A percentile compares a stretch with the other conserved stretches of the same genome.
Evolutionary conservation across 2,329 filamentous ascomycete genomes (phyloP).

Genomic region (Cladosporium cucumerinum): DNA sequence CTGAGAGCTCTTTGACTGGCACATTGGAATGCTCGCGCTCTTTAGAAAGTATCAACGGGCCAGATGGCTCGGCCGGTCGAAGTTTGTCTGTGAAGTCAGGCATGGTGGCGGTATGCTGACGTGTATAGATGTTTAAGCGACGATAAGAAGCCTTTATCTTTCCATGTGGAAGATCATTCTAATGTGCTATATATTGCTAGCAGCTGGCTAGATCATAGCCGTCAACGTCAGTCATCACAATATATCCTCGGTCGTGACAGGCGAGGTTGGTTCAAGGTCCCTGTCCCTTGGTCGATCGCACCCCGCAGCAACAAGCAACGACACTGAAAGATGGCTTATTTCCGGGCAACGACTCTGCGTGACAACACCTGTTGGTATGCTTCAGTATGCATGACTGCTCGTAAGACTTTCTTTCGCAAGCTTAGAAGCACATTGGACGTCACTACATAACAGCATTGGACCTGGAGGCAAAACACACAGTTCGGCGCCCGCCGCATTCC

Average conservation of each 20-base stretch:
- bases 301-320: slow-evolving; percentile 5
- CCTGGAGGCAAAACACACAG: not conserved
- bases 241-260: slow-evolving; percentile 15
- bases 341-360: not conserved
- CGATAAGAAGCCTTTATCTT: not conserved
- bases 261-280: slow-evolving; percentile 12
- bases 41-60: slow-evolving; percentile 44
- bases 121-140: not conserved
- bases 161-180: not conserved
- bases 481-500: not conserved
- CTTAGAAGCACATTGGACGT: not conserved
- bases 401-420: not conserved
- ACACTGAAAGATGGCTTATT: slow-evolving; percentile 3
- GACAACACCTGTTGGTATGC: not conserved
- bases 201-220: not conserved
- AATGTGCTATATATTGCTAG: not conserved
- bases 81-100: slow-evolving; percentile 50
- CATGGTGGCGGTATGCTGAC: slow-evolving; percentile 31
- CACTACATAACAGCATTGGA: not conserved
- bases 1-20: slow-evolving; percentile 43
- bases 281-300: not conserved
- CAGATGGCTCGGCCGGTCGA: slow-evolving; percentile 44
- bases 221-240: not conserved
- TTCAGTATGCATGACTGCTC: not conserved
- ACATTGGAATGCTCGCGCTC: slow-evolving; percentile 47